Percentiles rank a stretch among this genome's conserved stretches.
These are phyloP conservation scores for Globisporangium nodosum DNA, from an alignment of 352 stramenopile species.

Conservation along the genomic window DNA sequence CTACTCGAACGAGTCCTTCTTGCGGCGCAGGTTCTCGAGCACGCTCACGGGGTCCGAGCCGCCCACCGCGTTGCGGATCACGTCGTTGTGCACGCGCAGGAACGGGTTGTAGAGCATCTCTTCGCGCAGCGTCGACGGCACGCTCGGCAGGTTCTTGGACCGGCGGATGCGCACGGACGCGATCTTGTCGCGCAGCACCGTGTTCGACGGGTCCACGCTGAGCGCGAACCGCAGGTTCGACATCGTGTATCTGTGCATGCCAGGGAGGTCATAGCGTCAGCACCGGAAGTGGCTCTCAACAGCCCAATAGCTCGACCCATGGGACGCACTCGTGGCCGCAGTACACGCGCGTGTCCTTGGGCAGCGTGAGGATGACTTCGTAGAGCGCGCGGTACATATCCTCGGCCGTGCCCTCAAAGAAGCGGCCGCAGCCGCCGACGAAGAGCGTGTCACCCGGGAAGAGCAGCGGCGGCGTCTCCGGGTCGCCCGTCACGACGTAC, in stretches of 20 bases:
- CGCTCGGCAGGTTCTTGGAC: slow-evolving; percentile 85
- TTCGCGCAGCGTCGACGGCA: slow-evolving; percentile 86
- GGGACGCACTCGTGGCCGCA: slow-evolving; percentile 75
- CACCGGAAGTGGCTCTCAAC: too few relatives aligned
- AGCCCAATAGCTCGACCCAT: too few relatives aligned
- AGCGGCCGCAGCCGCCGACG: slow-evolving; percentile 73
- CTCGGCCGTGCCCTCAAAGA: slow-evolving; percentile 86
- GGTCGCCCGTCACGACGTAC: slow-evolving; percentile 82
- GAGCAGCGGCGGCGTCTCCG: slow-evolving; percentile 63
- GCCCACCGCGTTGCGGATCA: slow-evolving; percentile 76
- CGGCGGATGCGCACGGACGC: slow-evolving; percentile 68
- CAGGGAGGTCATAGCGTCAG: background rate
- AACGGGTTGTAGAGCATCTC: slow-evolving; percentile 89
- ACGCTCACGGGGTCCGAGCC: slow-evolving; percentile 74
- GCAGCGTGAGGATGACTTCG: slow-evolving; percentile 80
- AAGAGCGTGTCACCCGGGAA: slow-evolving; percentile 90
- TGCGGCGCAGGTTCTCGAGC: slow-evolving; percentile 68
- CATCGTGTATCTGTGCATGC: slow-evolving; percentile 75
- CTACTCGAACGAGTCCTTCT: slow-evolving; percentile 73
- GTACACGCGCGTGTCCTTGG: slow-evolving; percentile 85
- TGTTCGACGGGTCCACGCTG: slow-evolving; percentile 91
- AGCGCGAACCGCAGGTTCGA: slow-evolving; percentile 92
- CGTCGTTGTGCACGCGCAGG: slow-evolving; percentile 77
- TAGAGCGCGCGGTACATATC: slow-evolving; percentile 88
- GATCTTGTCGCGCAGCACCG: slow-evolving; percentile 81